These are phyloP conservation scores for Halophytophthora batemanensis DNA, from an alignment of 352 stramenopile species.

Conservation along the genomic window DNA sequence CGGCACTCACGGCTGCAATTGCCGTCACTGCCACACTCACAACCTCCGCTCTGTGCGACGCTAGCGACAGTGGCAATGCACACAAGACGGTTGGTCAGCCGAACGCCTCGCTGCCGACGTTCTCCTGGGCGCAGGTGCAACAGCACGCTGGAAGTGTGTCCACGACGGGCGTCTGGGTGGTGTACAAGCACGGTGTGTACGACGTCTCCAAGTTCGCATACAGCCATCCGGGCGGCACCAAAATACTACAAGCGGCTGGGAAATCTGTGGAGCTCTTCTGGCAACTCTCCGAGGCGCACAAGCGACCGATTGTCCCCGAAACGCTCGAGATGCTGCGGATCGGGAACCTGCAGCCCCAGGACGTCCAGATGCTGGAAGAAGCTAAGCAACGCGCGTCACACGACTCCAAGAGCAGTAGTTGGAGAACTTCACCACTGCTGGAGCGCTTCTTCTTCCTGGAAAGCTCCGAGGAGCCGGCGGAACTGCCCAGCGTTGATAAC, in stretches of 20 bases:
- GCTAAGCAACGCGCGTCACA: slow-evolving; percentile 1
- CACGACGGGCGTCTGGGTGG: slow-evolving; percentile 2
- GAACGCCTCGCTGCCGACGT: slow-evolving; percentile 10
- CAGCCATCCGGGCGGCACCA: slow-evolving; percentile 13
- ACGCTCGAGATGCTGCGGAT: slow-evolving; percentile 16
- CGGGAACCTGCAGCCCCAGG: slow-evolving; percentile 16
- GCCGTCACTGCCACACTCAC: slow-evolving; percentile 1
- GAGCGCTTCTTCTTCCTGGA: slow-evolving; percentile 16
- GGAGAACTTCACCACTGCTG: neutral
- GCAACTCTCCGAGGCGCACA: slow-evolving; percentile 19
- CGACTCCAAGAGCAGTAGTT: neutral
- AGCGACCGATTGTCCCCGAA: slow-evolving; percentile 1
- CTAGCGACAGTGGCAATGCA: neutral
- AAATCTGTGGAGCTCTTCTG: slow-evolving; percentile 26
- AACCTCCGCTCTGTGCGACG: neutral
- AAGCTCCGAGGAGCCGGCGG: neutral
- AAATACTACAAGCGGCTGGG: slow-evolving; percentile 13
- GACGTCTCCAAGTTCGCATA: slow-evolving; percentile 18
- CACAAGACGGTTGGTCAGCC: slow-evolving; percentile 1
- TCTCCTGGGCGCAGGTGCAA: slow-evolving; percentile 20
- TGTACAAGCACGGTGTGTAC: slow-evolving; percentile 25
- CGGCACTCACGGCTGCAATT: neutral
- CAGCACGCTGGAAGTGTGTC: neutral
- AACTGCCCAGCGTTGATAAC: slow-evolving; percentile 1
- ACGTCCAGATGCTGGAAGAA: slow-evolving; percentile 14